Evolutionary conservation across 2,329 filamentous ascomycete genomes (phyloP).

Genomic region (Pyrenochaeta sp.): DNA sequence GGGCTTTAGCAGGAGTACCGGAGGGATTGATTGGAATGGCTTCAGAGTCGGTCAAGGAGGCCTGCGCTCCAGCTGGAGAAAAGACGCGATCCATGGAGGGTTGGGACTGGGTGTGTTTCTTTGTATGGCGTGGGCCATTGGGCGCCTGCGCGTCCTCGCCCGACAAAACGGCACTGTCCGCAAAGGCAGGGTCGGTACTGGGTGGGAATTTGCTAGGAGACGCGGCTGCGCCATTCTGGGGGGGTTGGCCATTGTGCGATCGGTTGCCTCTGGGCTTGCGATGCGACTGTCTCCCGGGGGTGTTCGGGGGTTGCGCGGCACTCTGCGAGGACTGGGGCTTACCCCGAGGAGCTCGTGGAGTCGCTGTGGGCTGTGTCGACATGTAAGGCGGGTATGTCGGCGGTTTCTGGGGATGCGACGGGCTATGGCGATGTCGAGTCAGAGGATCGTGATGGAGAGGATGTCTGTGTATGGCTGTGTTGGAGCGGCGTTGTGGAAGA

Average conservation of each 20-base stretch:
- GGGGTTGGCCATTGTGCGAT: slow-evolving; percentile 34
- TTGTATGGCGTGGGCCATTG: slow-evolving; percentile 30
- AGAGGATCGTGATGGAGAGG: slow-evolving; percentile 32
- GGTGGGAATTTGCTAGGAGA: slow-evolving; percentile 21
- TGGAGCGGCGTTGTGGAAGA: slow-evolving; percentile 25
- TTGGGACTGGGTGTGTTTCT: slow-evolving; percentile 42
- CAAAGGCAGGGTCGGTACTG: slow-evolving; percentile 18
- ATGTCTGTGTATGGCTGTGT: slow-evolving; percentile 24
- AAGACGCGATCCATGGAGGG: slow-evolving; percentile 37
- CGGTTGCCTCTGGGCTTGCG: slow-evolving; percentile 44
- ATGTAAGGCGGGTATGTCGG: slow-evolving; percentile 29
- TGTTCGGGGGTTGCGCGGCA: slow-evolving; percentile 33
- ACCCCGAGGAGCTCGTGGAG: slow-evolving; percentile 42
- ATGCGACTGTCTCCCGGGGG: slow-evolving; percentile 35
- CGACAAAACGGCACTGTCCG: slow-evolving; percentile 37
- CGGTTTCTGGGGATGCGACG: slow-evolving; percentile 10
- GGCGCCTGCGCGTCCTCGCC: slow-evolving; percentile 37
- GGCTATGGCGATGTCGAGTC: slow-evolving; percentile 17
- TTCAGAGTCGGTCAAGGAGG: slow-evolving; percentile 41
- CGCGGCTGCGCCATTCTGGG: slow-evolving; percentile 19
- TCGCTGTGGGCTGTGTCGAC: slow-evolving; percentile 43
- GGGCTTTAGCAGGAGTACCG: slow-evolving; percentile 45
- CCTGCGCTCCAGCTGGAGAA: slow-evolving; percentile 21
- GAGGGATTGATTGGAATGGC: slow-evolving; percentile 21
- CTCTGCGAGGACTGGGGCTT: slow-evolving; percentile 42